Percentiles rank a stretch among this genome's conserved stretches.
Conservation (phyloP, 164 flowering plant genomes). For the Vitis amurensis region DNA sequence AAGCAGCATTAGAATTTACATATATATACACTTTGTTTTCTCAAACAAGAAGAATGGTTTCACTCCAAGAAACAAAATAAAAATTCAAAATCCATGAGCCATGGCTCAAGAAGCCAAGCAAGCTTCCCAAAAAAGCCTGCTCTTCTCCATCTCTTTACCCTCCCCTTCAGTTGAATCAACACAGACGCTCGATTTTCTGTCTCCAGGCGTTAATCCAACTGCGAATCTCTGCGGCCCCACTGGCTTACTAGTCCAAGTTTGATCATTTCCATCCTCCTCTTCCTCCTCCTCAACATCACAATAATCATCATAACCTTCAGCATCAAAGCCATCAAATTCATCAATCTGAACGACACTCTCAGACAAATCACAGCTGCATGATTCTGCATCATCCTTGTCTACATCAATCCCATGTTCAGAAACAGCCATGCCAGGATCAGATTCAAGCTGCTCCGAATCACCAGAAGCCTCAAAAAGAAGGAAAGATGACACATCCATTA, state of each 20-base stretch:
- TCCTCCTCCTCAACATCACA: not conserved
- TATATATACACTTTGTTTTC: too few species aligned
- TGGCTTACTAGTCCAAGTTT: not conserved
- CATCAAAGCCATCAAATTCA: not conserved
- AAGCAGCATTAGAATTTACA: not conserved
- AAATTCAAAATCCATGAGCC: not conserved
- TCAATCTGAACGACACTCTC: not conserved
- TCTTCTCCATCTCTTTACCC: conserved; percentile 39
- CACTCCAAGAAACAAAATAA: conserved; percentile 20
- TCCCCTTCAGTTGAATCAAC: conserved; percentile 16
- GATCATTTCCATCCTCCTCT: conserved; percentile 16
- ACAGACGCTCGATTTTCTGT: conserved; percentile 14
- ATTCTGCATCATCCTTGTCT: conserved; percentile 51
- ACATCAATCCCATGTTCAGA: not conserved
- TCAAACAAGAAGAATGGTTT: conserved; percentile 3
- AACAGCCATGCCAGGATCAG: conserved; percentile 4
- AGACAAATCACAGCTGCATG: conserved; percentile 32
- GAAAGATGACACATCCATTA: conserved; percentile 31
- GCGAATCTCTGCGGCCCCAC: not conserved
- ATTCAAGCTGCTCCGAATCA: conserved; percentile 47
- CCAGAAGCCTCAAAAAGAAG: conserved; percentile 44
- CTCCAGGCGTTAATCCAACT: not conserved
- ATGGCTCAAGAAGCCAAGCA: conserved; percentile 48
- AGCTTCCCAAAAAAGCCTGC: conserved; percentile 60
- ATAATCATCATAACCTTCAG: not conserved